Percentiles rank a stretch among this genome's conserved stretches.
These are phyloP conservation scores for Pseudoscleropodium purum DNA, from an alignment of 225 moss, liverwort and hornwort species.

Conservation along the genomic window DNA sequence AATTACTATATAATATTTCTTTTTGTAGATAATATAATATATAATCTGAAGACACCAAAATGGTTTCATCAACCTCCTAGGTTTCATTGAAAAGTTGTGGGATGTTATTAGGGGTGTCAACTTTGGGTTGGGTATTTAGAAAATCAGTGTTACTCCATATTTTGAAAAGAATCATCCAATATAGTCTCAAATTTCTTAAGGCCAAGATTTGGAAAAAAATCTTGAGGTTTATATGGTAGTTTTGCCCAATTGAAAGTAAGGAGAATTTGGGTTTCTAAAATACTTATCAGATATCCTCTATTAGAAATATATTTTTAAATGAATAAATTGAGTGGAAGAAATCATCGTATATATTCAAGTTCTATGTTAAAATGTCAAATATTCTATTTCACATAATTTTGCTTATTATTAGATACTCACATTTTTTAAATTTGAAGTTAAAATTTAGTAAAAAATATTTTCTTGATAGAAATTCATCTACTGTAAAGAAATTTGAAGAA, in stretches of 20 bases:
- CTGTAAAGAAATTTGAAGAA: background rate
- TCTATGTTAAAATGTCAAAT: background rate
- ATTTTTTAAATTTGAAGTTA: background rate
- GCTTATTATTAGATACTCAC: background rate
- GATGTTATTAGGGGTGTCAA: background rate
- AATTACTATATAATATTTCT: background rate
- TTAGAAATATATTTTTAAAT: background rate
- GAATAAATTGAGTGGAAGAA: background rate
- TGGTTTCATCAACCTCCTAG: background rate
- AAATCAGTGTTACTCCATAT: rapidly evolving
- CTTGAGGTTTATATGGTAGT: background rate
- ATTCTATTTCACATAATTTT: background rate
- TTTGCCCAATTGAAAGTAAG: no score
- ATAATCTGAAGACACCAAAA: background rate
- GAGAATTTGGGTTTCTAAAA: background rate
- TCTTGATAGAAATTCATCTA: background rate
- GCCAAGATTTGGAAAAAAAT: background rate
- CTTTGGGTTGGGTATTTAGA: background rate
- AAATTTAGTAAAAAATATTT: background rate
- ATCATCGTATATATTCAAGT: background rate
- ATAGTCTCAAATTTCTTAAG: rapidly evolving
- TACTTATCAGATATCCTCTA: rapidly evolving
- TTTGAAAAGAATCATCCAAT: rapidly evolving
- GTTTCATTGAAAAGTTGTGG: background rate
- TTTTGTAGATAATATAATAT: background rate